These are phyloP conservation scores for Parsonsia alboflavescens DNA, from an alignment of 257 asterid species.

Conservation along the genomic window DNA sequence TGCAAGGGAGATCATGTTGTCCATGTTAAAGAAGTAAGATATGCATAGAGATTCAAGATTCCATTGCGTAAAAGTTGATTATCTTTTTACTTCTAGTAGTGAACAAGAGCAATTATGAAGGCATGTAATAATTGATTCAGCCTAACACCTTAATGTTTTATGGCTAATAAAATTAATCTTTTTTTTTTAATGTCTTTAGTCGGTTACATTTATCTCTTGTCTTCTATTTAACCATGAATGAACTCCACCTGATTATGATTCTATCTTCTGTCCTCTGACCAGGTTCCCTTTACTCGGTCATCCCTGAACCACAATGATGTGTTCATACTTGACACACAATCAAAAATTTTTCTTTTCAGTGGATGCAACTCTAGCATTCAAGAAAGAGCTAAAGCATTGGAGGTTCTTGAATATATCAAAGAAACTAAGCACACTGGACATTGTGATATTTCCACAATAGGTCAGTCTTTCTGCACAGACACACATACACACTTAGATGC, in stretches of 20 bases:
- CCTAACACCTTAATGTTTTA: not conserved
- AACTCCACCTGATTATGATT: constrained; percentile 3
- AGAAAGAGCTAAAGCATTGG: constrained; percentile 90
- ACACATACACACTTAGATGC: not conserved
- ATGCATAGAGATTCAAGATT: not conserved
- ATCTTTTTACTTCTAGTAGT: not conserved
- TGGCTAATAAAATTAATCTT: not conserved
- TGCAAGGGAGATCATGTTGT: constrained; percentile 84
- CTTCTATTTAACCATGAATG: not conserved
- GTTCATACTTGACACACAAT: constrained; percentile 67
- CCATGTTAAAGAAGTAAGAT: constrained; percentile 74
- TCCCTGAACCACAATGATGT: constrained; percentile 76
- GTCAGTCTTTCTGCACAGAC: constrained; percentile 23
- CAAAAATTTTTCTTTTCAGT: constrained; percentile 71
- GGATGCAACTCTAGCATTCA: constrained; percentile 77
- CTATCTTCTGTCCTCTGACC: constrained; percentile 7
- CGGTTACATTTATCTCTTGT: not conserved
- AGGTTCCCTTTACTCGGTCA: constrained; percentile 73
- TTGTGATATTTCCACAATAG: constrained; percentile 77
- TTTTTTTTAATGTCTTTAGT: not conserved
- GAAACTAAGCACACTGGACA: constrained; percentile 74
- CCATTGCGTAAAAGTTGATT: not conserved
- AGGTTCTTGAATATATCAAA: constrained; percentile 81
- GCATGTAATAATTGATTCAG: not conserved
- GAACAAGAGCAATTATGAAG: not conserved